Base-by-base conservation (phyloP, 148 eudicot species). In the Rhododendron williamsianum region DNA sequence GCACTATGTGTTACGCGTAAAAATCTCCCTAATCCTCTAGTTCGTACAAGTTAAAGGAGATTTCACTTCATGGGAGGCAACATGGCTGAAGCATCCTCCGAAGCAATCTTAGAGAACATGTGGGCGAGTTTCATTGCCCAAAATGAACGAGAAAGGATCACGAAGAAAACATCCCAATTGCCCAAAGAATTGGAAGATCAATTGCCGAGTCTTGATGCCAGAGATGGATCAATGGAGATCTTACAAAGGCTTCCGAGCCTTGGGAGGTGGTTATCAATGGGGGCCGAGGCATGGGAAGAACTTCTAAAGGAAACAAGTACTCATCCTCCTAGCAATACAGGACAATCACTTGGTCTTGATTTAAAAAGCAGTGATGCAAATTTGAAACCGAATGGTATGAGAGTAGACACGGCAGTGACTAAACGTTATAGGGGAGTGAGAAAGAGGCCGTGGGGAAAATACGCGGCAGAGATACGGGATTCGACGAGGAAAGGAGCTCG, bases 361-460 rank as follows among this genome's bases (percentile, higher is more conserved):
- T 18, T 51, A 33, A 51, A 81, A 67, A 25, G 7, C 54, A 4
- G 10, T 82, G 60, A 19, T 43, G 3, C 35, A 5, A 76, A 19
- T 18, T 16, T 30, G 52, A 48, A 38, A n/a, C 33, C n/a, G 6
- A 46, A 30, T 23, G 80, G n/a, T 4, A 63, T 4, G 35, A 85
- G 86, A 77, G 83, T 30, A 19, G 60, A 89, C 79, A 89, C 74
- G 84, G 71, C 63, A 25, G 54, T n/a, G 38, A 43, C 16, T 16
- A 85, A 87, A 81, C 96, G 90, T 27, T 96, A 92, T 41, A 89
- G 98, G 81, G 98, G 98, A 2, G 98, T 95, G 7, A 91, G 98
- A 72, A 91, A 94, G 81, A 86, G 98, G 36, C 98, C 98, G 0
- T 95, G 98, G 98, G 98, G 98, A 0, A 94, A 94, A 46, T 95